Conservation (phyloP, 1,284 basidiomycete genomes). For the Ustilago shanxiensis region DNA sequence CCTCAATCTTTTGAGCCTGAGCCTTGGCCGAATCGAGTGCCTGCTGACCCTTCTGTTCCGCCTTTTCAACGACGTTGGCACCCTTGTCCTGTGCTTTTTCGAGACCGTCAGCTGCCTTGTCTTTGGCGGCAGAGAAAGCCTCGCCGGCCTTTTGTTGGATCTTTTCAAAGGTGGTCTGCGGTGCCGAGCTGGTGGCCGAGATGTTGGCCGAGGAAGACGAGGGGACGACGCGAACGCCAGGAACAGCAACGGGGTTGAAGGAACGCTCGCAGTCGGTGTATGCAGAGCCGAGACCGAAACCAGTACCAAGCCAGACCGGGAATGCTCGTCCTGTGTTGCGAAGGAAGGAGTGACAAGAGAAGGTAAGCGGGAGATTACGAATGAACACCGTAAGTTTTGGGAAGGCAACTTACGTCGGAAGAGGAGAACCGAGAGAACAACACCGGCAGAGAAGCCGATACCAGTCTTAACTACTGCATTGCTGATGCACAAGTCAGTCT, state of each 20-base stretch:
- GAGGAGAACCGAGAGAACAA: conserved; percentile 91
- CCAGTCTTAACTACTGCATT: conserved; percentile 78
- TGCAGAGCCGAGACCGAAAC: conserved; percentile 84
- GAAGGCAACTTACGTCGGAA: conserved; percentile 85
- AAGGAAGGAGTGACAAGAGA: conserved; percentile 26
- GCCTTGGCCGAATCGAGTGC: conserved; percentile 59
- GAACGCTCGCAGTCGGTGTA: conserved; percentile 96
- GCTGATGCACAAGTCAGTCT: conserved; percentile 71
- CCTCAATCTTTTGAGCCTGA: conserved; percentile 52
- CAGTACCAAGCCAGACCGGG: conserved; percentile 92
- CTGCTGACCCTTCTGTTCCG: conserved; percentile 51
- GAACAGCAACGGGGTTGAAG: conserved; percentile 92
- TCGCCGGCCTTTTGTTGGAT: conserved; percentile 66
- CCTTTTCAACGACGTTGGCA: conserved; percentile 36
- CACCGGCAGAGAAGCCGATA: conserved; percentile 92
- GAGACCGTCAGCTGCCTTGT: conserved; percentile 46
- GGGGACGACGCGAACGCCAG: conserved; percentile 84
- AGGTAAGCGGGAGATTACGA: conserved; percentile 20
- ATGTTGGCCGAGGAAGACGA: conserved; percentile 70
- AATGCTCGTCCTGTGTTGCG: conserved; percentile 85
- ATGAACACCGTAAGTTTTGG: not conserved
- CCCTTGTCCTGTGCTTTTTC: conserved; percentile 54
- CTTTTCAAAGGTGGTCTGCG: conserved; percentile 59
- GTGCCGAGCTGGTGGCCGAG: conserved; percentile 34
- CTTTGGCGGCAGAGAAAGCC: conserved; percentile 58